A percentile compares a stretch with the other conserved stretches of the same genome.
These are phyloP conservation scores for Pichia sp. DNA, from an alignment of 1,139 yeast species.

Conservation along the genomic window DNA sequence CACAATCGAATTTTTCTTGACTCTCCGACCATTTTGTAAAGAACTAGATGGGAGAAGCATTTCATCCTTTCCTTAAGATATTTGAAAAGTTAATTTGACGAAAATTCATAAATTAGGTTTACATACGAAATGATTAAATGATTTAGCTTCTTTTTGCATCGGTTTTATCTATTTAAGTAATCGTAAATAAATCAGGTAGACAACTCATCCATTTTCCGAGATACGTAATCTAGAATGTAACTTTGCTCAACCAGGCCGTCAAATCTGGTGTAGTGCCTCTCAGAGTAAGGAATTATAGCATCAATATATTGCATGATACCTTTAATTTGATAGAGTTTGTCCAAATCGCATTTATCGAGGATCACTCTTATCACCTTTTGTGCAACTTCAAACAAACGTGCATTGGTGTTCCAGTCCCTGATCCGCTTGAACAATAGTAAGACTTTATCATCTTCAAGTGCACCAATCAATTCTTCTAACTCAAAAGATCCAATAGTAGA, in stretches of 20 bases:
- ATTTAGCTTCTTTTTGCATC: too few relatives aligned
- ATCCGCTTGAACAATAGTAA: constrained; percentile 61
- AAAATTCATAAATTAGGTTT: too few relatives aligned
- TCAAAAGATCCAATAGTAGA: constrained; percentile 56
- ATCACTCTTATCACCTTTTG: constrained; percentile 70
- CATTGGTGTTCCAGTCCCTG: constrained; percentile 93
- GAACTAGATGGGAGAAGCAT: too few relatives aligned
- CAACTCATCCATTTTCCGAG: constrained; percentile 65
- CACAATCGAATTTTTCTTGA: too few relatives aligned
- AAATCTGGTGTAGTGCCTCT: constrained; percentile 72
- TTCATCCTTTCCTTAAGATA: too few relatives aligned
- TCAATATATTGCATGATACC: constrained; percentile 69
- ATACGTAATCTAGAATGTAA: constrained; percentile 76
- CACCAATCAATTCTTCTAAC: constrained; percentile 61
- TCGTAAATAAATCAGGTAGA: constrained; percentile 14
- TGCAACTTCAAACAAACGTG: constrained; percentile 71
- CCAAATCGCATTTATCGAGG: constrained; percentile 49
- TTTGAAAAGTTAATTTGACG: too few relatives aligned
- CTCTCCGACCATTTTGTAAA: too few relatives aligned
- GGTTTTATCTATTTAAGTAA: too few relatives aligned
- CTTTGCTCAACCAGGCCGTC: constrained; percentile 83
- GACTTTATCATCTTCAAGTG: constrained; percentile 58
- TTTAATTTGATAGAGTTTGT: constrained; percentile 56
- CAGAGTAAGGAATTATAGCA: constrained; percentile 75
- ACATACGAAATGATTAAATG: too few relatives aligned